Evolutionary conservation across 2,329 filamentous ascomycete genomes (phyloP), one percentile per base, ranked within the genome.

Genomic region (Colletotrichum chlorophyti): DNA sequence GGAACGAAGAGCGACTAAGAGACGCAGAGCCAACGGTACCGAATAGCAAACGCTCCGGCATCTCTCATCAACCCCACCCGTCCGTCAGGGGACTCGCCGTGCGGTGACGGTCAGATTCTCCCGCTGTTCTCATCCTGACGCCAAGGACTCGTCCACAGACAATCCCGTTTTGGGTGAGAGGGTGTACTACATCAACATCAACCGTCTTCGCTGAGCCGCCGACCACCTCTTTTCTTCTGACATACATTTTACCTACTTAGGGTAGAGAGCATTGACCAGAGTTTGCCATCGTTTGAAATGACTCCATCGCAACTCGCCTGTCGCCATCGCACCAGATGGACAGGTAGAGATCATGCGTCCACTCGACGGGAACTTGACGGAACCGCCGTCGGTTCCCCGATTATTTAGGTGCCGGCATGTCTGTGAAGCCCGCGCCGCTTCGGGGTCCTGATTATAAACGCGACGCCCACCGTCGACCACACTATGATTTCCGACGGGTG

Each of bases 381-480:
- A 37, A 43, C 55, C 55, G 50, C 29, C 17, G 32, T 40, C 55
- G 29, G 43, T 43, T 31, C 32, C 38, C 51, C 57, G 51, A 24
- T 19, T 21, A 43, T 38, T 43, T 40, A 50, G 43, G 29, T 27
- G 2, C 52, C 57, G 57, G 57, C 26, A 17, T 50, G 26, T 49
- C 34, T 37, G 45, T 12, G 32, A 55, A 31, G 52, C 57, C 57
- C 51, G 38, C 43, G 38, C 57, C 51, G 57, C 55, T 26, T 43
- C 51, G 57, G 57, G 43, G 43, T 38, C 43, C 38, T 40, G 17
- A 31, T 23, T 43, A 17, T 46, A 6, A 23, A 14, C 27, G 50
- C 31, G 50, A n/a, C 40, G 12, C 6, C 21, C 8, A 17, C 23
- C 38, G 37, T 27, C 37, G 23, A 42, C 50, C 37, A 49, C 35